Evolutionary conservation across 768 basidiomycete genomes (phyloP), one percentile per base, ranked within the genome.

Genomic region (Ramaria sp.): DNA sequence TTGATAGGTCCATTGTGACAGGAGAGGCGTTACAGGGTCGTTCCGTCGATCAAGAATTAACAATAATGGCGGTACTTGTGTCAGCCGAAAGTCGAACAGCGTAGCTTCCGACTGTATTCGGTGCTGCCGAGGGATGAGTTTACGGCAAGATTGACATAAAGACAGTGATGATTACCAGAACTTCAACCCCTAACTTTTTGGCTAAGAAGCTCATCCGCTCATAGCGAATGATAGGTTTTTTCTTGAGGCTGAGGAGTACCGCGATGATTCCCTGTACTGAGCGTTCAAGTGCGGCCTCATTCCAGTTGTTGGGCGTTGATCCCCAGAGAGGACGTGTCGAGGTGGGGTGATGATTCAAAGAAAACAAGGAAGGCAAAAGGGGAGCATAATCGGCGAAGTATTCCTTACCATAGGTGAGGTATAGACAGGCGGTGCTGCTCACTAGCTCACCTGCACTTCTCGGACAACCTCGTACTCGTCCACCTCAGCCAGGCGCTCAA

Each of bases 1-100:
- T 68, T 98, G 95, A 71, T 98, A 98, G 24, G 96, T 98, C 96
- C 96, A 98, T 70, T 97, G 96, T 2, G 91, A 91, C 31, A 98
- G 76, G 38, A 98, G 72, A 4, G 96, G 96, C 0, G 96, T 98
- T 5, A 98, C 91, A 2, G 96, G 96, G 65, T 99, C 96, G 69
- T 96, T 97, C 61, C 95, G 77, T 60, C 96, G 80, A 71, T 99
- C 96, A 55, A 99, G 78, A 61, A 99, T 90, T 51, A 99, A 77
- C 34, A 99, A 73, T 45, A 98, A 66, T 7, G 96, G 96, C 1
- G 91, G 80, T 7, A 91, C 83, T 68, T 92, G 90, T 1, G 89
- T 91, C 39, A 83, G 75, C 48, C 93, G 80, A 68, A 98, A 98
- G 65, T 97, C 92, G 69, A 97, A 99, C 27, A 99, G 72, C 1